Percentiles rank a stretch among this genome's conserved stretches.
Conservation (phyloP, 352 stramenopile genomes). For the Phytophthora pini region DNA sequence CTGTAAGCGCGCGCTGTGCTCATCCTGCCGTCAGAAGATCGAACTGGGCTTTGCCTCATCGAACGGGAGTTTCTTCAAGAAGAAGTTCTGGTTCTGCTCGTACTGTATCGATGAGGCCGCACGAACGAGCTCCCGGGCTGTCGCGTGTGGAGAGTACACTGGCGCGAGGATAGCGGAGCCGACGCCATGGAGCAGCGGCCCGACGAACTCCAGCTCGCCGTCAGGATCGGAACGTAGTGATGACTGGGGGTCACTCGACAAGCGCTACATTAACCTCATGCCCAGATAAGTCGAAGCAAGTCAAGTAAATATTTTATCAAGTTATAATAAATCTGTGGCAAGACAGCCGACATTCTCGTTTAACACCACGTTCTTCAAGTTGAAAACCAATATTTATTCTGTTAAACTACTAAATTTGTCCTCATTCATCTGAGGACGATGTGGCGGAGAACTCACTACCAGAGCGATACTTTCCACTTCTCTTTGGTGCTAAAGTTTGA, state of each 20-base stretch:
- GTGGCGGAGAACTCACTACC: conserved; percentile 33
- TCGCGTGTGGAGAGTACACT: conserved; percentile 33
- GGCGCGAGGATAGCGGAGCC: conserved; percentile 7
- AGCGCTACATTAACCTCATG: conserved; percentile 31
- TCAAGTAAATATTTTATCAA: conserved; percentile 4
- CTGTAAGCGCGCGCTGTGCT: conserved; percentile 36
- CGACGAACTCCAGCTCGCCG: conserved; percentile 24
- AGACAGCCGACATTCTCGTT: background rate
- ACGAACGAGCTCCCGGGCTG: conserved; percentile 18
- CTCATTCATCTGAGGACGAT: conserved; percentile 33
- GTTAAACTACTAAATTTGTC: conserved; percentile 12
- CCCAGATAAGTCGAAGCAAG: conserved; percentile 12
- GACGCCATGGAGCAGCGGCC: conserved; percentile 26
- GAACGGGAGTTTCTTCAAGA: conserved; percentile 24
- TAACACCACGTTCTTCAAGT: too few species aligned
- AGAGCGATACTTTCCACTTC: conserved; percentile 8
- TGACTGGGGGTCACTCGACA: conserved; percentile 27
- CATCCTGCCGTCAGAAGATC: conserved; percentile 27
- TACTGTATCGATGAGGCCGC: conserved; percentile 32
- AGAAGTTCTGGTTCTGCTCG: conserved; percentile 40
- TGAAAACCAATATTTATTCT: background rate
- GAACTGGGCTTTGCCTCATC: conserved; percentile 31
- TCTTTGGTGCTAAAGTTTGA: conserved; percentile 20
- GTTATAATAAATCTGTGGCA: background rate
- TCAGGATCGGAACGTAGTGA: conserved; percentile 24